Conservation (phyloP, 352 stramenopile genomes). For the Globisporangium nodosum region DNA sequence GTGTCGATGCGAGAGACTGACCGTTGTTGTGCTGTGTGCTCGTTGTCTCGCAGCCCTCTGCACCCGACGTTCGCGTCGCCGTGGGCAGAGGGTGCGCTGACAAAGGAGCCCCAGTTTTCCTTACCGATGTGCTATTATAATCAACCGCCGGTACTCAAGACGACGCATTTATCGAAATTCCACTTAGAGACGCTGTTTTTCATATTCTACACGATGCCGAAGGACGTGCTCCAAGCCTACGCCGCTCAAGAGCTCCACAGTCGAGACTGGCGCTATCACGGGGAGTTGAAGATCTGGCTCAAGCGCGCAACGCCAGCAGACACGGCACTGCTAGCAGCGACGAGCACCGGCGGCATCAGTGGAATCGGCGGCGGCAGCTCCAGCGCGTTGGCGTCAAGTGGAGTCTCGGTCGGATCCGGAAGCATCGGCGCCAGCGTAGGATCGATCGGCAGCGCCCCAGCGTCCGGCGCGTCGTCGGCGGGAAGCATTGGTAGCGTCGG, state of each 20-base stretch:
- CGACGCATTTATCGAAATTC: constrained; percentile 97
- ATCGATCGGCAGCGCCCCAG: constrained; percentile 59
- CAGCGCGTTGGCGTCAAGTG: constrained; percentile 14
- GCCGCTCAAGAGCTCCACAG: constrained; percentile 87
- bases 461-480: constrained; percentile 11
- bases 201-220: constrained; percentile 99
- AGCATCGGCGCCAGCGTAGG: constrained; percentile 40
- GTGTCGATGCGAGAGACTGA: constrained; percentile 1
- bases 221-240: constrained; percentile 95
- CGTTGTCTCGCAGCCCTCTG: constrained; percentile 35
- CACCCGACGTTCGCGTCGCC: constrained; percentile 80
- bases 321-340: constrained; percentile 38
- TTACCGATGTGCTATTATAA: constrained; percentile 87
- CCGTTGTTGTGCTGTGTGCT: constrained; percentile 2
- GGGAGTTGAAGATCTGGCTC: constrained; percentile 97
- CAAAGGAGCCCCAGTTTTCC: constrained; percentile 81
- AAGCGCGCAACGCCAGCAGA: constrained; percentile 76
- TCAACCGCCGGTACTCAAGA: constrained; percentile 96
- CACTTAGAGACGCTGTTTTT: constrained; percentile 99
- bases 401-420: constrained; percentile 22
- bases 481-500: constrained; percentile 20
- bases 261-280: constrained; percentile 97
- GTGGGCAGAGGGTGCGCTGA: constrained; percentile 64
- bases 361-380: not conserved
- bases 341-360: constrained; percentile 9